Evolutionary conservation across 2,329 filamentous ascomycete genomes (phyloP).

Genomic region (Aspergillus flavus): DNA sequence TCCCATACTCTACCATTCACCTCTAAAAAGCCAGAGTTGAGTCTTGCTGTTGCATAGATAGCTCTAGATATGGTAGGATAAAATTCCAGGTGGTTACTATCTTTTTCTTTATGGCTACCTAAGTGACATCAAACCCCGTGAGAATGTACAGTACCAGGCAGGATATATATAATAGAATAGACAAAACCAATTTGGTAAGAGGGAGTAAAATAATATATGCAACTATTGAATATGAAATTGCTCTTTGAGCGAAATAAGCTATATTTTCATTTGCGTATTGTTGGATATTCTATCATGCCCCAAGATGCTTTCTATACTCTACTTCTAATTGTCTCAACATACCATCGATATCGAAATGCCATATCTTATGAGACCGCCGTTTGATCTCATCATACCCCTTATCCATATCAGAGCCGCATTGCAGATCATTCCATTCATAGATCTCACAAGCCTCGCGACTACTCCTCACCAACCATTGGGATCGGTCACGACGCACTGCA

Average conservation of each 20-base stretch:
- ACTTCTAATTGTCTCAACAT: constrained; percentile 30
- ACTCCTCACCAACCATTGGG: constrained; percentile 48
- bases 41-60: neutral
- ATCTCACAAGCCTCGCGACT: constrained; percentile 33
- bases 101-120: too few relatives aligned
- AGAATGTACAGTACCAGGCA: too few relatives aligned
- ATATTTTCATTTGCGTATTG: neutral
- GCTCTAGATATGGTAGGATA: neutral
- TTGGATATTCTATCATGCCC: neutral
- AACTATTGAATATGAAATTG: too few relatives aligned
- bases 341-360: constrained; percentile 40
- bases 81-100: neutral
- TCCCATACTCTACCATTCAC: neutral
- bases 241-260: too few relatives aligned
- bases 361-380: constrained; percentile 38
- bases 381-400: constrained; percentile 45
- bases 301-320: neutral
- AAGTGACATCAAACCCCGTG: too few relatives aligned
- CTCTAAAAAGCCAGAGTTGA: neutral
- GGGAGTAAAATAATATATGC: too few relatives aligned
- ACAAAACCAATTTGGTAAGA: too few relatives aligned
- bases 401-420: constrained; percentile 35
- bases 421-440: constrained; percentile 22
- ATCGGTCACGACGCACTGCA: constrained; percentile 42
- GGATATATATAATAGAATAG: too few relatives aligned